Evolutionary conservation across 352 stramenopile genomes (phyloP).

Genomic region (Elongisporangium prolatum): DNA sequence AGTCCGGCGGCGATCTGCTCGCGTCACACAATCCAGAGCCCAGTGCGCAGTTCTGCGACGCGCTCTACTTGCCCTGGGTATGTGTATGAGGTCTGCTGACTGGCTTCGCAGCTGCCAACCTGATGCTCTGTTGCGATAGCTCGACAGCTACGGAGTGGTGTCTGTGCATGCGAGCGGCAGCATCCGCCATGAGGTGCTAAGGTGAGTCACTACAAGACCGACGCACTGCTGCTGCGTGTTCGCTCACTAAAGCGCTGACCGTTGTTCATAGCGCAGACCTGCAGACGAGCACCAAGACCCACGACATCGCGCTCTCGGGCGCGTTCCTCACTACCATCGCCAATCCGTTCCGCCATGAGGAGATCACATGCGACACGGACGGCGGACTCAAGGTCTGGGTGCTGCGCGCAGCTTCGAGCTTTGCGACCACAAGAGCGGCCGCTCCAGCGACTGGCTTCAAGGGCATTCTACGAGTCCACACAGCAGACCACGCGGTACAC

Average conservation of each 20-base stretch:
- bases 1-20: conserved; percentile 34
- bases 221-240: not conserved
- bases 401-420: conserved; percentile 19
- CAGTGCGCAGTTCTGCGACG: conserved; percentile 37
- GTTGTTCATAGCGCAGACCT: conserved; percentile 30
- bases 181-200: conserved; percentile 40
- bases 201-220: conserved; percentile 13
- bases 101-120: not conserved
- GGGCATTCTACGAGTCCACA: conserved; percentile 48
- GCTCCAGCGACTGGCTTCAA: conserved; percentile 17
- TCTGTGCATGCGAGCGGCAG: conserved; percentile 14
- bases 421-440: conserved; percentile 10
- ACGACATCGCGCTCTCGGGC: conserved; percentile 22
- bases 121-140: not conserved
- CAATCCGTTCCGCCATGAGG: conserved; percentile 35
- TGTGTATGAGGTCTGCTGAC: not conserved
- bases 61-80: conserved; percentile 40
- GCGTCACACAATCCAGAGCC: conserved; percentile 26
- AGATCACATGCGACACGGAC: conserved; percentile 45
- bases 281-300: conserved; percentile 26
- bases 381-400: conserved; percentile 54
- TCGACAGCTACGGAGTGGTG: not conserved
- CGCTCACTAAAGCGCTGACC: not conserved
- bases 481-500: conserved; percentile 22
- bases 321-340: conserved; percentile 26